Conservation (phyloP, 768 basidiomycete species). For the Phanerochaete carnosa region DNA sequence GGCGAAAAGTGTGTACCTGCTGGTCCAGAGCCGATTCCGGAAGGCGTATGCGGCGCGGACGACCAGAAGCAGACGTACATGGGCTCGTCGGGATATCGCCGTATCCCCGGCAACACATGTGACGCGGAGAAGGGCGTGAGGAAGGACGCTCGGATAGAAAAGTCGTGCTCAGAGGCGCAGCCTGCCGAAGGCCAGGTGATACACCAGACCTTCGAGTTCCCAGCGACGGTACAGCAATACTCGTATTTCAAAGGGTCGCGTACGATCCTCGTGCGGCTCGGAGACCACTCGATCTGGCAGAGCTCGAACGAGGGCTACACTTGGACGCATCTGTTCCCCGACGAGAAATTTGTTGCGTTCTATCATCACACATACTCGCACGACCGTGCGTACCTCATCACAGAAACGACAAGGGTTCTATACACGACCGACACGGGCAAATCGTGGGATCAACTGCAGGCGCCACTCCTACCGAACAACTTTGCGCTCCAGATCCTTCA, state of each 20-base stretch:
- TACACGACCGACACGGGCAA: slow-evolving; percentile 84
- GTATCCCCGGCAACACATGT: slow-evolving; percentile 93
- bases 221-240: slow-evolving; percentile 63
- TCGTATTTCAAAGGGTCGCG: slow-evolving; percentile 74
- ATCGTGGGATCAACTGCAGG: slow-evolving; percentile 55
- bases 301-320: slow-evolving; percentile 93
- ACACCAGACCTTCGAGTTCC: slow-evolving; percentile 71
- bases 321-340: slow-evolving; percentile 68
- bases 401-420: slow-evolving; percentile 55
- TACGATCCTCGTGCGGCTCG: slow-evolving; percentile 81
- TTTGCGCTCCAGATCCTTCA: slow-evolving; percentile 75
- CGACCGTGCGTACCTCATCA: slow-evolving; percentile 91
- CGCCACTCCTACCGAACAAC: slow-evolving; percentile 74
- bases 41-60: slow-evolving; percentile 57
- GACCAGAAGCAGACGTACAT: slow-evolving; percentile 58
- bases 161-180: slow-evolving; percentile 72
- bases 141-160: slow-evolving; percentile 68
- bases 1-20: slow-evolving; percentile 75
- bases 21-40: slow-evolving; percentile 85
- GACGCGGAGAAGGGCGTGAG: slow-evolving; percentile 48
- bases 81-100: slow-evolving; percentile 90
- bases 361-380: slow-evolving; percentile 78
- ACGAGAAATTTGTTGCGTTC: slow-evolving; percentile 70
- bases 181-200: slow-evolving; percentile 75
- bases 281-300: slow-evolving; percentile 84